These are phyloP conservation scores for Pichia sp. DNA, from an alignment of 1,139 yeast genomes.

Conservation along the genomic window DNA sequence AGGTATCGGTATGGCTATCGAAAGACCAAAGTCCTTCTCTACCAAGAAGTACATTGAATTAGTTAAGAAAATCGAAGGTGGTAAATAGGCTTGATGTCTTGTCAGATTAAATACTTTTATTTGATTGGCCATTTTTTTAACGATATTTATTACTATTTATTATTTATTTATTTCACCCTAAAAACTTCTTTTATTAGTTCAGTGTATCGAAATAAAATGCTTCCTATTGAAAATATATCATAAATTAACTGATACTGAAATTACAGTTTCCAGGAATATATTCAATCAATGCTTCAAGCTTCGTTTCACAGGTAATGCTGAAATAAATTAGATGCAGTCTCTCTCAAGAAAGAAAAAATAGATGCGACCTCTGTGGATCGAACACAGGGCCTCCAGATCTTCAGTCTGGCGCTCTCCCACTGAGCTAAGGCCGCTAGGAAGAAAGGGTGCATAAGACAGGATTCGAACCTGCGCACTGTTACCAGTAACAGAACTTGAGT, in stretches of 20 bases:
- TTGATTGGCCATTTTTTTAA: background rate
- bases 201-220: background rate
- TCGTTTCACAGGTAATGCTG: no score
- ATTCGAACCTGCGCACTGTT: conserved; percentile 28
- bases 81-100: conserved; percentile 14
- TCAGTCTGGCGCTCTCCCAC: conserved; percentile 92
- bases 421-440: conserved; percentile 65
- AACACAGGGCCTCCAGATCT: conserved; percentile 93
- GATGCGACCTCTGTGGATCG: conserved; percentile 88
- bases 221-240: background rate
- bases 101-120: background rate
- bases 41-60: conserved; percentile 62
- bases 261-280: no score
- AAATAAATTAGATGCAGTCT: no score
- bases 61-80: conserved; percentile 37
- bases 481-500: conserved; percentile 28
- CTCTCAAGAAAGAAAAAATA: no score
- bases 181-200: background rate
- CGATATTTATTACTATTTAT: conserved; percentile 2
- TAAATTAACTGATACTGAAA: no score
- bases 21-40: conserved; percentile 96
- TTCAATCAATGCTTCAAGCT: no score
- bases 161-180: conserved; percentile 2
- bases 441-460: conserved; percentile 21
- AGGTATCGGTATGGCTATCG: conserved; percentile 92